A percentile compares a stretch with the other conserved stretches of the same genome.
These are phyloP conservation scores for Hymenoscyphus salicellus DNA, from an alignment of 2,329 filamentous ascomycete genomes.

Conservation along the genomic window DNA sequence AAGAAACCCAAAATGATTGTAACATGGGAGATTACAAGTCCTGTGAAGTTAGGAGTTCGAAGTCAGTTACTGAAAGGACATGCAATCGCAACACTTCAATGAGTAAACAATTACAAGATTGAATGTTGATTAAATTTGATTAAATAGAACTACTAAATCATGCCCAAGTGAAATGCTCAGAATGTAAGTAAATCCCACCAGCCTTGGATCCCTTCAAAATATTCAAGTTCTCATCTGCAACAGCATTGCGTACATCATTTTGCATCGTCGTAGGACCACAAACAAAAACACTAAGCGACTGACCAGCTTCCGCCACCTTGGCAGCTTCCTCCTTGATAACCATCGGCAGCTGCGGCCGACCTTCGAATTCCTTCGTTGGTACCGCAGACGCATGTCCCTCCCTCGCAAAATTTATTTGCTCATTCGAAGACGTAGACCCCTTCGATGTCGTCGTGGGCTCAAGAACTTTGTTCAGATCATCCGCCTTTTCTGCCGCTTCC, in stretches of 20 bases:
- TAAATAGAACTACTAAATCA: no score
- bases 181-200: not conserved
- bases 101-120: no score
- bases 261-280: conserved; percentile 18
- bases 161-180: not conserved
- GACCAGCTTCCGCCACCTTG: not conserved
- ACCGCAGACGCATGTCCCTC: not conserved
- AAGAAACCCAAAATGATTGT: no score
- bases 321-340: not conserved
- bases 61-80: no score
- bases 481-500: not conserved
- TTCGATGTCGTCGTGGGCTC: not conserved
- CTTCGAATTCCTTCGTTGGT: not conserved
- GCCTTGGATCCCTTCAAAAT: conserved; percentile 9
- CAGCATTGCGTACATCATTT: conserved; percentile 15
- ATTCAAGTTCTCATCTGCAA: conserved; percentile 11
- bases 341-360: not conserved
- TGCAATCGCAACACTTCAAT: no score
- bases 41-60: no score
- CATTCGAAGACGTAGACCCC: not conserved
- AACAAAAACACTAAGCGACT: not conserved
- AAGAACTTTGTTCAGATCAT: not conserved
- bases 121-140: no score
- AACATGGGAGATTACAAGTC: no score
- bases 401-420: not conserved